Evolutionary conservation across 1,139 yeast species (phyloP), one percentile per base, ranked within the genome.

Genomic region (Meyerozyma elateridarum): DNA sequence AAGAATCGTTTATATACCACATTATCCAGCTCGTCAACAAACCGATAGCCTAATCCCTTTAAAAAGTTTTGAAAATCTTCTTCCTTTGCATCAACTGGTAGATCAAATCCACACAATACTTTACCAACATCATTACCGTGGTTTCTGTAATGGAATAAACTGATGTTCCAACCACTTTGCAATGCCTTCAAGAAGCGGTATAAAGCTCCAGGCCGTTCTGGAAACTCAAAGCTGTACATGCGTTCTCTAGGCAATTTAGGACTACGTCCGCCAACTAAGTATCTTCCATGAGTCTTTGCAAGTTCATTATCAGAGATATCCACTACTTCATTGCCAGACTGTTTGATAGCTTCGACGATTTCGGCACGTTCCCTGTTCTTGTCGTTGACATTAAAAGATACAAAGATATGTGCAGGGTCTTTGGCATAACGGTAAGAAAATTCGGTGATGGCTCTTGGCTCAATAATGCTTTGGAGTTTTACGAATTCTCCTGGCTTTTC

Each of bases 231-330:
- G 35, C 84, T 75, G 46, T 79, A 76, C 29, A 91, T 61, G 47
- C 82, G 77, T 58, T 91, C 99, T 42, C 84, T 70, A 19, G 73
- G 66, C 9, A 81, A 76, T 11, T 44, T 45, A n/a, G 61, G 56
- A n/a, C 59, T 48, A 37, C 83, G 79, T 36, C 98, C 98, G 36
- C 98, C 98, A 17, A 91, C 95, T 42, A 91, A 68, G 55, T 93
- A 93, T 56, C 99, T 76, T 25, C 96, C 97, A 51, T 91, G 99
- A 15, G 91, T 76, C 59, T 91, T 91, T 27, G 98, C 98, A 64
- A 91, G 72, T 56, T 89, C 96, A 52, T 91, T 88, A 38, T 83
- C 85, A 12, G 96, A 84, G 35, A 93, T 82, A 49, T 91, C 97
- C 35, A 74, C 69, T 5, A 87, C 95, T 33, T 72, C 76, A 48